Evolutionary conservation across 805 yeast genomes (phyloP).

Genomic region (Lachancea dasiensis): DNA sequence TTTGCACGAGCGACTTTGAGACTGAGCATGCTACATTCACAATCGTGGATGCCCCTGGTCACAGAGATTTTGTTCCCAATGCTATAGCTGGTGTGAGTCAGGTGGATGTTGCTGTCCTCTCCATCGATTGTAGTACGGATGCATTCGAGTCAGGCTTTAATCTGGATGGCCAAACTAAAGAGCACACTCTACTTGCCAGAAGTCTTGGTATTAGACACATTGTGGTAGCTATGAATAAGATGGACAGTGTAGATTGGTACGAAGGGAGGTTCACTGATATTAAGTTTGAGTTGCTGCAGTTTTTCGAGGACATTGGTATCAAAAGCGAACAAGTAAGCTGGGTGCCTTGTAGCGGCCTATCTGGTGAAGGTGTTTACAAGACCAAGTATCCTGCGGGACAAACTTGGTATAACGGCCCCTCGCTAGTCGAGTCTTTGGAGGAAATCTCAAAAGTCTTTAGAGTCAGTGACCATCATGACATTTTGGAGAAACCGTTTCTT

Average conservation of each 20-base stretch:
- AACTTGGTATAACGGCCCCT: slow-evolving; percentile 90
- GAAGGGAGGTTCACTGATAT: slow-evolving; percentile 89
- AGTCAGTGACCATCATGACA: slow-evolving; percentile 15
- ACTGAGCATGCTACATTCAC: slow-evolving; percentile 94
- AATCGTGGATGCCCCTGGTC: slow-evolving; percentile 98
- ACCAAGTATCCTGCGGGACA: slow-evolving; percentile 55
- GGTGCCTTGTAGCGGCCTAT: slow-evolving; percentile 94
- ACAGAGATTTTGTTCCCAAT: slow-evolving; percentile 94
- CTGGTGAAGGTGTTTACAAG: slow-evolving; percentile 92
- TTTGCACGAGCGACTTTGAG: slow-evolving; percentile 94
- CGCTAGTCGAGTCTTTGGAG: slow-evolving; percentile 80
- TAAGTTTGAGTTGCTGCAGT: slow-evolving; percentile 67
- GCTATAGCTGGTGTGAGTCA: slow-evolving; percentile 99
- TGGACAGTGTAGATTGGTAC: slow-evolving; percentile 96
- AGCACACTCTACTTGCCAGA: slow-evolving; percentile 91
- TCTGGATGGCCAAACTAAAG: slow-evolving; percentile 97
- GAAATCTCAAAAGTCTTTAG: slow-evolving; percentile 19
- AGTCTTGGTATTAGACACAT: slow-evolving; percentile 93
- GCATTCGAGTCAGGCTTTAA: slow-evolving; percentile 99
- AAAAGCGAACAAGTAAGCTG: slow-evolving; percentile 67
- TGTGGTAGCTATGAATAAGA: slow-evolving; percentile 85
- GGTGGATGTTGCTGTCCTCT: slow-evolving; percentile 95
- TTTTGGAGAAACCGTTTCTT: slow-evolving; percentile 41
- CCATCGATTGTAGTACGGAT: slow-evolving; percentile 95
- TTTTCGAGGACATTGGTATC: slow-evolving; percentile 79